These are phyloP conservation scores for Mucor irregularis DNA, from an alignment of 371 early-diverging fungal genomes.

Conservation along the genomic window DNA sequence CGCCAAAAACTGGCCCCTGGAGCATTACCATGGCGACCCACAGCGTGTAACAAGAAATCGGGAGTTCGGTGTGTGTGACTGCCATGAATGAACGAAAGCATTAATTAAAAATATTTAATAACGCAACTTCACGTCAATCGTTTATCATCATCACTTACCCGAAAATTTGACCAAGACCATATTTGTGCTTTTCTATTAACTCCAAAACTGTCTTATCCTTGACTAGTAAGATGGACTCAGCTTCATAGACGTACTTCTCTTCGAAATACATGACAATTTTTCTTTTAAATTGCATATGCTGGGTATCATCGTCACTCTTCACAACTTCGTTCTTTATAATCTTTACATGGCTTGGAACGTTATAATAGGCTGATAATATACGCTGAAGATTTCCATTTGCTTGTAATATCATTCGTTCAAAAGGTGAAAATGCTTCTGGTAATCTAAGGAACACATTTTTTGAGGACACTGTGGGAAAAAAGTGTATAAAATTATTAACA, in stretches of 20 bases:
- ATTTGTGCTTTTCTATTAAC: conserved; percentile 45
- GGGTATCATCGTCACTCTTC: not conserved
- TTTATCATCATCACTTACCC: conserved; percentile 22
- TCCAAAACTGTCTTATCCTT: conserved; percentile 34
- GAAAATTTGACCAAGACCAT: conserved; percentile 51
- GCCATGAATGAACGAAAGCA: not conserved
- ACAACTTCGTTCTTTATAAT: conserved; percentile 34
- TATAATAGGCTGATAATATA: conserved; percentile 46
- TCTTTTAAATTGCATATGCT: conserved; percentile 32
- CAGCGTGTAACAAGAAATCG: conserved; percentile 38
- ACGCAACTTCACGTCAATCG: not conserved
- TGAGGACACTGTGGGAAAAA: conserved; percentile 35
- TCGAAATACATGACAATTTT: conserved; percentile 44
- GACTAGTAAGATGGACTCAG: conserved; percentile 43
- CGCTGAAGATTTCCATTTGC: conserved; percentile 47
- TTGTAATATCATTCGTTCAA: conserved; percentile 49
- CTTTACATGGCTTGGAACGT: conserved; percentile 43
- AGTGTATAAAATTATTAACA: not conserved
- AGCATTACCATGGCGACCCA: conserved; percentile 42
- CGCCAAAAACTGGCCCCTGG: conserved; percentile 49
- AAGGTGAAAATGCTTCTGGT: conserved; percentile 38
- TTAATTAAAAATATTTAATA: not conserved
- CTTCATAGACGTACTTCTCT: conserved; percentile 40
- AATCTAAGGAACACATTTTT: conserved; percentile 41
- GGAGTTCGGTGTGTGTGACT: conserved; percentile 42